Conservation (phyloP, 2,329 filamentous ascomycete genomes). For the Pseudogymnoascus sp. region DNA sequence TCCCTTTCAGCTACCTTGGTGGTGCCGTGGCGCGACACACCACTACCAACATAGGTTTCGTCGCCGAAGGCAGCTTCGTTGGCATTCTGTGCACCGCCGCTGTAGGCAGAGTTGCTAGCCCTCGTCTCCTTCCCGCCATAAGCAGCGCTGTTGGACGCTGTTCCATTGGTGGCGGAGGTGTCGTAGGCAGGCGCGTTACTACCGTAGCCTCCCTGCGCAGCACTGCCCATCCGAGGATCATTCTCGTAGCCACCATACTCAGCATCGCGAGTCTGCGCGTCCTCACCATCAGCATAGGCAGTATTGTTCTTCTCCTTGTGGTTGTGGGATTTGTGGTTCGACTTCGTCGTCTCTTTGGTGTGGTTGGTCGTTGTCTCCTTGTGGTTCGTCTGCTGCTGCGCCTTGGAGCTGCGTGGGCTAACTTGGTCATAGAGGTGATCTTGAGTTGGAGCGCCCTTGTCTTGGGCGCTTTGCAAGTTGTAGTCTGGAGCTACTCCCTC, state of each 20-base stretch:
- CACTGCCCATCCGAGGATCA: not conserved
- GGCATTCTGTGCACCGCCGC: constrained; percentile 12
- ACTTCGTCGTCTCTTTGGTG: not conserved
- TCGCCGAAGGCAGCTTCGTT: constrained; percentile 9
- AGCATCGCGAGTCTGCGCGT: not conserved
- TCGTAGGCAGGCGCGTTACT: not conserved
- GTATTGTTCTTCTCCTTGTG: not conserved
- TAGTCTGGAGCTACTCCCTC: not conserved
- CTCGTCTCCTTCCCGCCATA: not conserved
- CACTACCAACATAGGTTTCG: not conserved
- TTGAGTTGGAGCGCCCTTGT: not conserved
- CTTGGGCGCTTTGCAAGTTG: not conserved
- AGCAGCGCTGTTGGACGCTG: not conserved
- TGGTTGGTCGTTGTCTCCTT: not conserved
- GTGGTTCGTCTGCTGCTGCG: not conserved
- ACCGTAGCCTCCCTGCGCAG: constrained; percentile 15
- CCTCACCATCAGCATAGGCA: not conserved
- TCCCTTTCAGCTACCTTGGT: constrained; percentile 9
- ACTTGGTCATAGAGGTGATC: not conserved
- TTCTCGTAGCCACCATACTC: not conserved
- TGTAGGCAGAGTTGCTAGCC: not conserved
- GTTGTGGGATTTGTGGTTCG: not conserved
- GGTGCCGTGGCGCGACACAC: not conserved
- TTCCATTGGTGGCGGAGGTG: not conserved
- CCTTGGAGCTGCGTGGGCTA: not conserved